Conservation (phyloP, 371 early-diverging fungal species). For the Mortierella sp. region DNA sequence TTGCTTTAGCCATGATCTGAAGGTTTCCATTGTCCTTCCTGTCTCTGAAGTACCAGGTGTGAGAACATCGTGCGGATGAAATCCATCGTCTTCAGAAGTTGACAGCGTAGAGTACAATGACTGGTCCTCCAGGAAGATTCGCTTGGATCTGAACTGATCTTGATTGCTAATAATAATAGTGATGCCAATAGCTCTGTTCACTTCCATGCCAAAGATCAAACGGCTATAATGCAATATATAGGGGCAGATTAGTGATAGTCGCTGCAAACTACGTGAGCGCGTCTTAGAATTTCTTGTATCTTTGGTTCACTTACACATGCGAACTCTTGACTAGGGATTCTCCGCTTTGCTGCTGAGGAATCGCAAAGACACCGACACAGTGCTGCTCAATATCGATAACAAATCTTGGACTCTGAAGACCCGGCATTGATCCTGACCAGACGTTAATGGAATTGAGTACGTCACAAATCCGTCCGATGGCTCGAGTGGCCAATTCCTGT, state of each 20-base stretch:
- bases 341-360: constrained; percentile 12
- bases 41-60: too few species aligned
- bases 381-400: constrained; percentile 53
- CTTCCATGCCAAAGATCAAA: constrained; percentile 29
- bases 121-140: constrained; percentile 41
- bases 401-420: constrained; percentile 36
- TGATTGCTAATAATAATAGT: constrained; percentile 23
- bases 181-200: constrained; percentile 30
- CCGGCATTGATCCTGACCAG: constrained; percentile 29
- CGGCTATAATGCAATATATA: constrained; percentile 7
- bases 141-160: constrained; percentile 5
- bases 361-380: constrained; percentile 51
- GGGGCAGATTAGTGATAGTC: not conserved
- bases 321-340: not conserved
- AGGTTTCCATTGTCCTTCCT: constrained; percentile 25
- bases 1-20: constrained; percentile 35
- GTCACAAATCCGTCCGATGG: constrained; percentile 46
- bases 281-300: not conserved
- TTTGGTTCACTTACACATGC: constrained; percentile 19
- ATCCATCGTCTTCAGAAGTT: not conserved
- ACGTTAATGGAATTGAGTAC: constrained; percentile 37
- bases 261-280: too few species aligned
- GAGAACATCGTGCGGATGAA: constrained; percentile 29
- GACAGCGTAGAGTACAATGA: not conserved
- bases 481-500: constrained; percentile 39